phyloP scores from a whole-genome alignment of 1,284 basidiomycete species.

The Puccinia novopanici region DNA sequence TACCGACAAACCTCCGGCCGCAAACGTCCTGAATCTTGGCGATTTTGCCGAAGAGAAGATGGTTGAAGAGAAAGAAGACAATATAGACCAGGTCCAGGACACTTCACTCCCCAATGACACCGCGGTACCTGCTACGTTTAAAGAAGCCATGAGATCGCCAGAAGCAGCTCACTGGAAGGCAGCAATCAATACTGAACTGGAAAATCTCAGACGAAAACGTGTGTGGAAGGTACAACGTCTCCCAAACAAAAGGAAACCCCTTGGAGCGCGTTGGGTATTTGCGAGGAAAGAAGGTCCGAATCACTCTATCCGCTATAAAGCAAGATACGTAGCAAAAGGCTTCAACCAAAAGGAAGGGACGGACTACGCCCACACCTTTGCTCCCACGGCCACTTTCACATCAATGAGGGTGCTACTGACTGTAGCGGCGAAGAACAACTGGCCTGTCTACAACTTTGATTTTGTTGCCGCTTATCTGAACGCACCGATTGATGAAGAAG shows the following conservation, averaged over 20 bases:
- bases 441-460: neutral
- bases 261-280: neutral
- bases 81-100: no score
- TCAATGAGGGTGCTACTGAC: no score
- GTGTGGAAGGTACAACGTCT: neutral
- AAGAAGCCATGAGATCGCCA: neutral
- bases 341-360: neutral
- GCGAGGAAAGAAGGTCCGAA: neutral
- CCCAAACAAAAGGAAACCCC: neutral
- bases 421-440: neutral
- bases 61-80: no score
- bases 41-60: no score
- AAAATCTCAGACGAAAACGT: neutral
- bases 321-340: neutral
- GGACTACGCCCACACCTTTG: neutral
- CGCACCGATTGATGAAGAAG: no score
- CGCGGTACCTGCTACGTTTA: no score
- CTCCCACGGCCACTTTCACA: neutral
- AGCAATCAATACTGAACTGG: neutral
- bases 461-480: slow-evolving; percentile 10
- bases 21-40: no score
- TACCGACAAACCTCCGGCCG: no score
- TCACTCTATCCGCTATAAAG: neutral
- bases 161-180: neutral
- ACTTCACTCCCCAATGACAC: no score